Percentiles rank a stretch among this genome's conserved stretches.
These are phyloP conservation scores for Tilletiaria anomala DNA, from an alignment of 1,284 basidiomycete genomes.

Conservation along the genomic window DNA sequence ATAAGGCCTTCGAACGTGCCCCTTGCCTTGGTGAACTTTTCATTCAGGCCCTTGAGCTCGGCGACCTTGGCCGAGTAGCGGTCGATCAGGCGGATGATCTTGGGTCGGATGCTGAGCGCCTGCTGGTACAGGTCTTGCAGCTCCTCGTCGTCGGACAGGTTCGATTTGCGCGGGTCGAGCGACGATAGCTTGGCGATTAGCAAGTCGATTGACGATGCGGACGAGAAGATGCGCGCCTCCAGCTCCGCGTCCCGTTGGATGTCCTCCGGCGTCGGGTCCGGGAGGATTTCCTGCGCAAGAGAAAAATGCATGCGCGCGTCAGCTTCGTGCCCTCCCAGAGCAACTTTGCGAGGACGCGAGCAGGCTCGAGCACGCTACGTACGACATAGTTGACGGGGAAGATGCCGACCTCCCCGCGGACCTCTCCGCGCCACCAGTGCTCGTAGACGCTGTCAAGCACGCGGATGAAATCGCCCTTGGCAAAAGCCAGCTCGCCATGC, in stretches of 20 bases:
- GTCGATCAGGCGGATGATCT: conserved; percentile 90
- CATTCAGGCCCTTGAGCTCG: conserved; percentile 75
- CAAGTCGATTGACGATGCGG: conserved; percentile 74
- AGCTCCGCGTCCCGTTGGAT: conserved; percentile 70
- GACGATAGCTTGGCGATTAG: conserved; percentile 64
- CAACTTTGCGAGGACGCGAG: too few relatives aligned
- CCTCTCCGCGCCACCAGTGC: conserved; percentile 95
- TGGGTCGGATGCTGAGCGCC: conserved; percentile 73
- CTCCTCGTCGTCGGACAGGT: conserved; percentile 73
- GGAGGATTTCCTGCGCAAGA: conserved; percentile 78
- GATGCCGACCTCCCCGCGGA: conserved; percentile 82
- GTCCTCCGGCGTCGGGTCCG: conserved; percentile 66
- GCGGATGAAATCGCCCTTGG: conserved; percentile 86
- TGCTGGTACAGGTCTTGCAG: conserved; percentile 87
- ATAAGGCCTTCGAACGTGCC: conserved; percentile 77
- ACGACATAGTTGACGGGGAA: conserved; percentile 95
- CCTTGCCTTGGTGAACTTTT: conserved; percentile 66
- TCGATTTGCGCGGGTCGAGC: conserved; percentile 60
- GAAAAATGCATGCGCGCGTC: background rate
- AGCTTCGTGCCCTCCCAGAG: too few relatives aligned
- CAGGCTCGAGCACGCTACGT: conserved; percentile 31
- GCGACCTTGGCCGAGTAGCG: conserved; percentile 52
- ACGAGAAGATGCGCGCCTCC: conserved; percentile 71
- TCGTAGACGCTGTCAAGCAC: conserved; percentile 89
- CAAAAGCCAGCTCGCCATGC: conserved; percentile 78